These are phyloP conservation scores for Alternaria alternata DNA, from an alignment of 2,329 filamentous ascomycete genomes.

Conservation along the genomic window DNA sequence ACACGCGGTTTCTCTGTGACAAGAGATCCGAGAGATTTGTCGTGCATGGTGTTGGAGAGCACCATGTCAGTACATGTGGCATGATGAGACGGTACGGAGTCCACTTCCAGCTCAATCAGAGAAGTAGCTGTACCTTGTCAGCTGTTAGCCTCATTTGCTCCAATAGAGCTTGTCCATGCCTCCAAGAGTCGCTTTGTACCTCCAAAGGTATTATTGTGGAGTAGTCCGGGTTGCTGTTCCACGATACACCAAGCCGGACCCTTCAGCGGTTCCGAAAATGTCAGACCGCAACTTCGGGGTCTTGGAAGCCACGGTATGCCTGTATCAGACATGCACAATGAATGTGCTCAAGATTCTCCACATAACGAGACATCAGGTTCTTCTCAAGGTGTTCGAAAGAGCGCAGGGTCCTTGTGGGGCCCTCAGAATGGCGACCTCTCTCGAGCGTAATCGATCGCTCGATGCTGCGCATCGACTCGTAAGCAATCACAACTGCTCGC, in stretches of 20 bases:
- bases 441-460: not conserved
- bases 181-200: not conserved
- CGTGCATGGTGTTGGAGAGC: not conserved
- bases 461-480: slow-evolving; percentile 1
- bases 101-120: slow-evolving; percentile 3
- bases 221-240: slow-evolving; percentile 1
- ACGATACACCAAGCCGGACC: not conserved
- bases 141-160: not conserved
- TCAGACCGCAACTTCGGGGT: slow-evolving; percentile 9
- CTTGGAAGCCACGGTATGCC: not conserved
- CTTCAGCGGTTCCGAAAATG: slow-evolving; percentile 6
- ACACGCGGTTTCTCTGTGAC: slow-evolving; percentile 1
- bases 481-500: slow-evolving; percentile 1
- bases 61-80: not conserved
- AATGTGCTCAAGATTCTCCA: not conserved
- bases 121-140: not conserved
- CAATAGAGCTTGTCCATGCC: not conserved
- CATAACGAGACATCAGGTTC: slow-evolving; percentile 10
- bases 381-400: not conserved
- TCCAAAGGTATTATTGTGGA: not conserved
- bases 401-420: slow-evolving; percentile 5
- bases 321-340: not conserved
- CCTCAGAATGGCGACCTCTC: slow-evolving; percentile 1
- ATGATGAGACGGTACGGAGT: not conserved
- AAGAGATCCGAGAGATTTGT: slow-evolving; percentile 2